Percentiles rank a stretch among this genome's conserved stretches.
Evolutionary conservation across 225 moss, liverwort and hornwort species (phyloP).

Genomic region (Climacium dendroides): DNA sequence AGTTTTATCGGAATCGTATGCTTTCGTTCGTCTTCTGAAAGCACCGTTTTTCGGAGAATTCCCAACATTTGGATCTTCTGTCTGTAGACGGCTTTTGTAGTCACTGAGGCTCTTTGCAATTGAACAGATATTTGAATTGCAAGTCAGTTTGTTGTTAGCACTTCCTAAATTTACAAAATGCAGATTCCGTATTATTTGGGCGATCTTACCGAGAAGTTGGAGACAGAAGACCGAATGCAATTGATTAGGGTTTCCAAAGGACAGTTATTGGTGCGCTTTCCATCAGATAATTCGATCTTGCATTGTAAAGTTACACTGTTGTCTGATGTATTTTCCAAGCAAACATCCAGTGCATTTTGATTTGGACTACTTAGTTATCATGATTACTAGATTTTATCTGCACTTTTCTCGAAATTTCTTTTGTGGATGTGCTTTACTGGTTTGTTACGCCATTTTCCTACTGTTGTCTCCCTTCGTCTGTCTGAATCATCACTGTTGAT

Average conservation of each 20-base stretch:
- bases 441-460: neutral
- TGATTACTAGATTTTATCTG: neutral
- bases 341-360: neutral
- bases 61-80: neutral
- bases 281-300: neutral
- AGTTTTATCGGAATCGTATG: neutral
- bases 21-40: neutral
- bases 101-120: neutral
- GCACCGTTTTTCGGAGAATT: neutral
- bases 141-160: neutral
- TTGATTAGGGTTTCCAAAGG: constrained; percentile 45
- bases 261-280: constrained; percentile 44
- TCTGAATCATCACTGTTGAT: neutral
- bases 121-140: neutral
- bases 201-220: constrained; percentile 65
- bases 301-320: neutral
- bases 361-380: neutral
- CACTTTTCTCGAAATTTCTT: neutral
- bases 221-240: constrained; percentile 46
- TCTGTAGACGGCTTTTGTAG: neutral
- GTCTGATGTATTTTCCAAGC: neutral
- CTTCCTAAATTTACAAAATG: neutral
- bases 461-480: neutral
- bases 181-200: constrained; percentile 92
- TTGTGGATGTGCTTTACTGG: neutral